phyloP scores from a whole-genome alignment of 2,329 filamentous ascomycete genomes.

The Aspergillus carbonarius region DNA sequence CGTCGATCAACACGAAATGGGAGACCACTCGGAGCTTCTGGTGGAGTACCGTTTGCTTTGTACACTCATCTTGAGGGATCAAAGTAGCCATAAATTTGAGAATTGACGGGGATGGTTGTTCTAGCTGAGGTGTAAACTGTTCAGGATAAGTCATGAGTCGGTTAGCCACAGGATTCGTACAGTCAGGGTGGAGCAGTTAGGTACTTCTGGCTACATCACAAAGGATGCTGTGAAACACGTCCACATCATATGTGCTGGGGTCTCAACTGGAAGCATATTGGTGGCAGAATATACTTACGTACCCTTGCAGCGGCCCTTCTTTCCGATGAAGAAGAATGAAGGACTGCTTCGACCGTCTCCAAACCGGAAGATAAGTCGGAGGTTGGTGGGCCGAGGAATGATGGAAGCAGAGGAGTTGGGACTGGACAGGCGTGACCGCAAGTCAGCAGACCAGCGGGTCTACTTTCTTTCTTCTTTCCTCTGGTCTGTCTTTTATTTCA shows the following conservation, averaged over 20 bases:
- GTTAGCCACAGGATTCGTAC: background rate
- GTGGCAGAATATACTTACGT: background rate
- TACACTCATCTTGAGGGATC: background rate
- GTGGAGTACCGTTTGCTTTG: background rate
- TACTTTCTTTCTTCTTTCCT: background rate
- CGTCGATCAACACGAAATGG: background rate
- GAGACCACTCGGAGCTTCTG: background rate
- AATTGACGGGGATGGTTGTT: background rate
- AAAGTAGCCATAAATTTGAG: background rate
- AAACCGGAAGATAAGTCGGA: background rate
- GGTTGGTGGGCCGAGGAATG: background rate
- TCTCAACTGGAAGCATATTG: background rate
- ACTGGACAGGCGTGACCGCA: background rate
- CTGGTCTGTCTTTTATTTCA: background rate
- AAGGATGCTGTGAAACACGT: background rate
- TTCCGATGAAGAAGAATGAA: background rate
- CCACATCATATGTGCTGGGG: background rate
- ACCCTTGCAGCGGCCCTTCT: background rate
- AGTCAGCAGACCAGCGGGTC: background rate
- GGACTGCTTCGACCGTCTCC: background rate
- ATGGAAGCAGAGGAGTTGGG: background rate
- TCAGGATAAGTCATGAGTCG: background rate
- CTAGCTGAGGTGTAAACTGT: background rate
- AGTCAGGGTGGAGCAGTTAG: background rate
- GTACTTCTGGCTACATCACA: background rate